Base-by-base conservation (phyloP, 352 stramenopile species). In the Globisporangium rhizosaccharum region DNA sequence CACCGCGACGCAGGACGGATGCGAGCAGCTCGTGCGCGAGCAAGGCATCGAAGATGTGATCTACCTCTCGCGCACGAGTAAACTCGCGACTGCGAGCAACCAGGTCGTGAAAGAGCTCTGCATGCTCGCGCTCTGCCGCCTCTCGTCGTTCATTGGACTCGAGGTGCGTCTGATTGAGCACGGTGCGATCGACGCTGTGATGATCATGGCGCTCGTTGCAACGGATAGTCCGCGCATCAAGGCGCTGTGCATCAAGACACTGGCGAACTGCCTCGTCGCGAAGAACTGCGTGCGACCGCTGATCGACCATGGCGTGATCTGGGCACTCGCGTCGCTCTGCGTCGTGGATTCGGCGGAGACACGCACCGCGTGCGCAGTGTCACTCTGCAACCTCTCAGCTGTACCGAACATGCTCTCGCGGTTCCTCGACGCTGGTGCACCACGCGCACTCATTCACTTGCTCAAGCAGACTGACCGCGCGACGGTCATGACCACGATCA, bases 281-380 rank as follows among this genome's bases (percentile, higher is more conserved):
- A 82, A 86, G 47, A 65, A 82, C 53, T 92, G 83, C 37, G 69
- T 73, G 41, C 75, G 79, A 14, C 77, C 80, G 5, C 66, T 92
- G 51, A 68, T 90, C 46, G 83, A 87, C 1, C 76, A 91, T 54
- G 81, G 83, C 1, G 75, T 91, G 57, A 85, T 91, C 52, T 92
- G 83, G 83, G 81, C 83, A 4, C 59, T 92, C 7, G 70, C 75
- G 0, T 89, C 83, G 10, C 65, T 92, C n/a, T 77, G 74, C n/a
- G 62, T 70, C 8, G 67, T 91, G 3, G 61, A 88, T n/a, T 79
- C 73, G 3, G 53, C 63, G 1, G 79, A 89, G 49, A 77, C 79
- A 14, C 73, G 71, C 42, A 70, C 72, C 7, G 81, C 75, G 6
- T 92, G 83, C 44, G 83, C 81, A 0, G 70, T 88, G 11, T 89